Evolutionary conservation across 148 eudicot genomes (phyloP).

Genomic region (Selenicereus undatus): DNA sequence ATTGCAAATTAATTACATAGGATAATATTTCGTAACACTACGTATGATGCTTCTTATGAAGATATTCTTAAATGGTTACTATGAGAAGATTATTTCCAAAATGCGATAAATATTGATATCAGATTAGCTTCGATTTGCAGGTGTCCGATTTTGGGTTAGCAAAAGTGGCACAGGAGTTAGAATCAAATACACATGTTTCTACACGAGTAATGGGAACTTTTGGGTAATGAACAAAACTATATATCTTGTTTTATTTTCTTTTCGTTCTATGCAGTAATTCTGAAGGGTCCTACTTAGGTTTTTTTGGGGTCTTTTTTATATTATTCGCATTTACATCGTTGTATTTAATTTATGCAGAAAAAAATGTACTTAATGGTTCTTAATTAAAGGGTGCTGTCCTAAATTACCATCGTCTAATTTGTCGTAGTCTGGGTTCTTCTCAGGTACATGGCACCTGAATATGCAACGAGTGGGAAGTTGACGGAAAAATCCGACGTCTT

Average conservation of each 20-base stretch:
- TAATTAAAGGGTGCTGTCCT: no score
- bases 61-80: not conserved
- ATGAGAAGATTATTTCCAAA: not conserved
- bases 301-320: no score
- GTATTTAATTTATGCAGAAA: no score
- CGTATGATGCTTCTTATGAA: not conserved
- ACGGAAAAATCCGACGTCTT: slow-evolving; percentile 95
- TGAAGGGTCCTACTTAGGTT: not conserved
- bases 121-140: slow-evolving; percentile 19
- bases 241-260: not conserved
- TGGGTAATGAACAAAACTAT: slow-evolving; percentile 28
- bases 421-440: slow-evolving; percentile 4
- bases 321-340: no score
- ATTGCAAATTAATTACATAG: not conserved
- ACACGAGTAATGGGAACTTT: slow-evolving; percentile 58
- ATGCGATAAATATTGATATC: not conserved
- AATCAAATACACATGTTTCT: slow-evolving; percentile 43
- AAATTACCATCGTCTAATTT: not conserved
- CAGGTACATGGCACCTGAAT: slow-evolving; percentile 99
- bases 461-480: slow-evolving; percentile 91
- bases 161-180: slow-evolving; percentile 47
- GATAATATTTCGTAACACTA: not conserved
- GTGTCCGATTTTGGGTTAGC: slow-evolving; percentile 54
- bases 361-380: no score
- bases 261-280: slow-evolving; percentile 1